Percentiles rank a stretch among this genome's conserved stretches.
phyloP scores from a whole-genome alignment of 305 asterid genomes.

The Petunia hybrid region DNA sequence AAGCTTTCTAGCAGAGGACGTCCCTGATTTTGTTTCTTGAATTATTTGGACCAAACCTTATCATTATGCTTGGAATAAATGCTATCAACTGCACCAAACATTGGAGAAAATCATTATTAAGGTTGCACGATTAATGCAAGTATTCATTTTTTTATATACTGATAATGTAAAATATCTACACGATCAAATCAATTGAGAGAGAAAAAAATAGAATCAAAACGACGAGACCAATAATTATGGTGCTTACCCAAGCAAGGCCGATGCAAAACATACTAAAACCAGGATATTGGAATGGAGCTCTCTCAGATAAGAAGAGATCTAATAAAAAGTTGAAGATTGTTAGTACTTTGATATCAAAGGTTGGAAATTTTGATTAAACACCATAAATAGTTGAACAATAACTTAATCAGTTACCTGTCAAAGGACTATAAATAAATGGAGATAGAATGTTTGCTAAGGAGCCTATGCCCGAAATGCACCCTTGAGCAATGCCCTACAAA shows the following conservation, averaged over 20 bases:
- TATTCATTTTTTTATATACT: not conserved
- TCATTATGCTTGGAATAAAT: constrained; percentile 25
- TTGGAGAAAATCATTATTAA: not conserved
- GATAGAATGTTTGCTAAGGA: constrained; percentile 35
- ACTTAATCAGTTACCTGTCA: constrained; percentile 32
- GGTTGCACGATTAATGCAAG: not conserved
- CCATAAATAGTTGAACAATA: not conserved
- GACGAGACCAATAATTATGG: not conserved
- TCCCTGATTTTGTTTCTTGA: constrained; percentile 14
- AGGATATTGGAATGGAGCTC: constrained; percentile 30
- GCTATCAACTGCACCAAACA: constrained; percentile 27
- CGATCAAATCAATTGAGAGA: not conserved
- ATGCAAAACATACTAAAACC: constrained; percentile 32
- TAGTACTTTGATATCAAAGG: constrained; percentile 11
- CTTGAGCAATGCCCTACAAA: constrained; percentile 41
- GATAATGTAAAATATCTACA: not conserved
- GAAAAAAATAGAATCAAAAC: not conserved
- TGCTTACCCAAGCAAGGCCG: constrained; percentile 36
- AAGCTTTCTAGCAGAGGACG: constrained; percentile 1
- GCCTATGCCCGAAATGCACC: constrained; percentile 36
- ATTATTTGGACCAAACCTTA: constrained; percentile 12
- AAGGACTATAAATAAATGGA: constrained; percentile 42
- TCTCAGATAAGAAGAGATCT: constrained; percentile 37
- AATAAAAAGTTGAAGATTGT: not conserved
- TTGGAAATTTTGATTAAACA: not conserved